Evolutionary conservation across 2,329 filamentous ascomycete genomes (phyloP), one percentile per base, ranked within the genome.

Genomic region (Anisogramma anomala): DNA sequence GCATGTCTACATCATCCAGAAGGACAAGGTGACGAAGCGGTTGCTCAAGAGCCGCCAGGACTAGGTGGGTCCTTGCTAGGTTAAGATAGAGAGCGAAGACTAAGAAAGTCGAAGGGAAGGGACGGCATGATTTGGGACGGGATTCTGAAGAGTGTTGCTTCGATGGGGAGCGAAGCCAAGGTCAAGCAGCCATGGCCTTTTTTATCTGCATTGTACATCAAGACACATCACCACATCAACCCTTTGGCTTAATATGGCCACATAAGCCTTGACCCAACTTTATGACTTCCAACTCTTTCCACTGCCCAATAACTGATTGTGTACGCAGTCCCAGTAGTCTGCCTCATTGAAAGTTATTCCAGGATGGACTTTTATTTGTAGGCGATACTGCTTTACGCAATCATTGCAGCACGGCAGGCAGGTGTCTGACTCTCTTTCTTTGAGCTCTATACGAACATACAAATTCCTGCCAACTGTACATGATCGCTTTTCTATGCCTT

Each of bases 1-100:
- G 28, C 87, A 98, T 60, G 91, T 98, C 54, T 98, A 96, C 69
- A 94, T 98, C 59, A 94, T 98, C 63, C 91, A 96, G 73, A 98
- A 98, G 77, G 88, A 94, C 70, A 96, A 96, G 83, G 85, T 98
- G 49, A 96, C 91, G 58, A 95, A 96, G 82, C 77, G 91, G 63
- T 78, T 98, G 79, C 72, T 98, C 64, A 96, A 96, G 79, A 88
- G 88, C 60, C 79, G 88, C 71, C 89, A 96, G 70, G 89, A 96
- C 63, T 88, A 85, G 60, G 23, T n/a, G 13, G 18, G 1, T 19
- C 10, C 10, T 20, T 1, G 18, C 15, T 22, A 19, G 11, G 30
- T 55, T 25, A 39, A 42, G 28, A 30, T 36, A 36, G 13, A n/a
- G n/a, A n/a, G n/a, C n/a, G n/a, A n/a, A n/a, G n/a, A n/a, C n/a